Conservation (phyloP, 2,329 filamentous ascomycete genomes). For the Colletotrichum plurivorum region DNA sequence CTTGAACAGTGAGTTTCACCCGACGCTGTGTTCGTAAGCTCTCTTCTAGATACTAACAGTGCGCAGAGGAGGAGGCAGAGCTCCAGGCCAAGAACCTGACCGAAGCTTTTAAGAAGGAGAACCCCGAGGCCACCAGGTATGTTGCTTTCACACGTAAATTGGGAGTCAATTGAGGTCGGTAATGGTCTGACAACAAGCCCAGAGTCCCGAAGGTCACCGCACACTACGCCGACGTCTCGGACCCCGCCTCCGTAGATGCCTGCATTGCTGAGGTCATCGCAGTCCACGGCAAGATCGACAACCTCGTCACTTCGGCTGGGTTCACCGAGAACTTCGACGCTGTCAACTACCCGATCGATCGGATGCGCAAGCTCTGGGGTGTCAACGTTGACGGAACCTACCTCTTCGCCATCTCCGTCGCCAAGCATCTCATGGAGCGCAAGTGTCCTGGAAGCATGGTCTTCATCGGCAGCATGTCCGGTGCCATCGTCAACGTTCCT, state of each 20-base stretch:
- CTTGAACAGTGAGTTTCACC: slow-evolving; percentile 80
- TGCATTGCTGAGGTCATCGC: slow-evolving; percentile 79
- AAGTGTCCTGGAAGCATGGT: slow-evolving; percentile 88
- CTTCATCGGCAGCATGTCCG: slow-evolving; percentile 96
- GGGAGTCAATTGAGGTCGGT: not conserved
- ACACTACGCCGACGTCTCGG: slow-evolving; percentile 90
- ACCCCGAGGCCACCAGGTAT: slow-evolving; percentile 80
- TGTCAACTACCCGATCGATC: slow-evolving; percentile 89
- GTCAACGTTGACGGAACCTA: slow-evolving; percentile 96
- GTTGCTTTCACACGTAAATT: not conserved
- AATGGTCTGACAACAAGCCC: not conserved
- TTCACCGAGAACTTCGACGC: slow-evolving; percentile 98
- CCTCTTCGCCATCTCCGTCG: slow-evolving; percentile 86
- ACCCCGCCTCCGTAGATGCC: slow-evolving; percentile 81
- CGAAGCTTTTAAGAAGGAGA: slow-evolving; percentile 82
- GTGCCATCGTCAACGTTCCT: slow-evolving; percentile 92
- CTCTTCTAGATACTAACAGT: not conserved
- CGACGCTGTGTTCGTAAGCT: not conserved
- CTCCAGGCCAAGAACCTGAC: slow-evolving; percentile 82
- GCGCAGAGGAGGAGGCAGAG: slow-evolving; percentile 77
- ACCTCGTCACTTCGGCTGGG: slow-evolving; percentile 94
- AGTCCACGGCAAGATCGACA: slow-evolving; percentile 86
- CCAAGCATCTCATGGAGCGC: slow-evolving; percentile 89
- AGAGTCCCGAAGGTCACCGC: slow-evolving; percentile 88
- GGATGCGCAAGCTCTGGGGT: slow-evolving; percentile 92